Conservation (phyloP, 2,329 filamentous ascomycete genomes). For the Scorias spongiosa region DNA sequence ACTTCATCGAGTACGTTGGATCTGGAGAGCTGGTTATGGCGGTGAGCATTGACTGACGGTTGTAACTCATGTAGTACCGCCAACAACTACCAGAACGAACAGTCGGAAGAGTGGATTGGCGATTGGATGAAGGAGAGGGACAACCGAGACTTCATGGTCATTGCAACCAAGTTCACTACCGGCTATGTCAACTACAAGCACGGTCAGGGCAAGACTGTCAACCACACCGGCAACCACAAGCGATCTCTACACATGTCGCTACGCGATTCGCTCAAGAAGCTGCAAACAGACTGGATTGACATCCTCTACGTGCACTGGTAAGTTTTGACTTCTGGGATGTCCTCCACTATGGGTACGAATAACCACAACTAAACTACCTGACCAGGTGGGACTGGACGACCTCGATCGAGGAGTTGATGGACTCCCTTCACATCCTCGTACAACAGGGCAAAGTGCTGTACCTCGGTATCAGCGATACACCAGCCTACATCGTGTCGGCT, state of each 20-base stretch:
- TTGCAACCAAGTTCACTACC: constrained; percentile 55
- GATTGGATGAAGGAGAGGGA: constrained; percentile 12
- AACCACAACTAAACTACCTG: neutral
- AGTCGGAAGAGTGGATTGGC: constrained; percentile 21
- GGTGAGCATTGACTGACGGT: neutral
- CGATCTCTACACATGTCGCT: constrained; percentile 29
- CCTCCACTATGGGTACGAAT: neutral
- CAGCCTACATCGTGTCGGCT: constrained; percentile 39
- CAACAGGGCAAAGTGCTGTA: constrained; percentile 48
- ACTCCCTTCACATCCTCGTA: constrained; percentile 48
- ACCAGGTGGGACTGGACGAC: constrained; percentile 50
- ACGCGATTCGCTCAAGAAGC: constrained; percentile 29
- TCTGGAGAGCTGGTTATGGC: neutral
- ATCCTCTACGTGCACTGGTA: constrained; percentile 26
- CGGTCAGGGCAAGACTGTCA: constrained; percentile 17
- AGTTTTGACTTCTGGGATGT: constrained; percentile 15
- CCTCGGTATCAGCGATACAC: constrained; percentile 52
- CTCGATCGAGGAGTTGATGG: constrained; percentile 52
- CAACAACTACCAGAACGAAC: constrained; percentile 22
- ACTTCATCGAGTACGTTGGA: constrained; percentile 16
- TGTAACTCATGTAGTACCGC: constrained; percentile 3
- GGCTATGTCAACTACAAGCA: constrained; percentile 30
- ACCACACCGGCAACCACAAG: constrained; percentile 30
- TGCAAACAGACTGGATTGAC: constrained; percentile 32
- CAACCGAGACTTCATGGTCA: constrained; percentile 34